A percentile compares a stretch with the other conserved stretches of the same genome.
Evolutionary conservation across 192 early-diverging fungal species (phyloP).

Genomic region (Linnemannia hyalina): DNA sequence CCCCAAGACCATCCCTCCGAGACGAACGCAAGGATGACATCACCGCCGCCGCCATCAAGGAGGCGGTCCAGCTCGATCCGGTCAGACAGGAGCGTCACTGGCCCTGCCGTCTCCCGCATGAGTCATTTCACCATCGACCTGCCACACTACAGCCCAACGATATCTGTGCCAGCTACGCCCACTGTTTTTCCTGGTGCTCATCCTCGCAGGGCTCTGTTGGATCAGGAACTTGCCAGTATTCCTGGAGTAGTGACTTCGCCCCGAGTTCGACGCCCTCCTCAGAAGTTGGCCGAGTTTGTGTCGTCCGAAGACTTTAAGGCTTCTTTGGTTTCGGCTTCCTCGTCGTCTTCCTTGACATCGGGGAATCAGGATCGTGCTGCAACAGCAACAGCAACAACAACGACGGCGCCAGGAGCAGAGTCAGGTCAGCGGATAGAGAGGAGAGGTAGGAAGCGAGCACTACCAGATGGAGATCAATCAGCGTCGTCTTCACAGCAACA

Average conservation of each 20-base stretch:
- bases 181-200: neutral
- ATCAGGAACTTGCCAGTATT: slow-evolving; percentile 13
- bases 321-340: neutral
- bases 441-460: neutral
- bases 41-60: neutral
- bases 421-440: neutral
- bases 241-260: slow-evolving; percentile 35
- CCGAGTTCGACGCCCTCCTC: slow-evolving; percentile 49
- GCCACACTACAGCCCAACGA: neutral
- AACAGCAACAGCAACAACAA: neutral
- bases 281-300: slow-evolving; percentile 50
- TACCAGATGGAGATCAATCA: neutral
- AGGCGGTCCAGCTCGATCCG: slow-evolving; percentile 3
- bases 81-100: neutral
- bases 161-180: neutral
- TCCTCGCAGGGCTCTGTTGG: neutral
- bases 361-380: neutral
- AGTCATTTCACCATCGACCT: neutral
- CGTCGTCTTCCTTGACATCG: neutral
- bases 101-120: neutral
- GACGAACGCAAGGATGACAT: neutral
- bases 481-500: neutral
- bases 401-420: neutral
- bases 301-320: slow-evolving; percentile 54
- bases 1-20: slow-evolving; percentile 1